phyloP scores from a whole-genome alignment of 805 yeast genomes.

The Vanderwaltozyma polyspora region DNA sequence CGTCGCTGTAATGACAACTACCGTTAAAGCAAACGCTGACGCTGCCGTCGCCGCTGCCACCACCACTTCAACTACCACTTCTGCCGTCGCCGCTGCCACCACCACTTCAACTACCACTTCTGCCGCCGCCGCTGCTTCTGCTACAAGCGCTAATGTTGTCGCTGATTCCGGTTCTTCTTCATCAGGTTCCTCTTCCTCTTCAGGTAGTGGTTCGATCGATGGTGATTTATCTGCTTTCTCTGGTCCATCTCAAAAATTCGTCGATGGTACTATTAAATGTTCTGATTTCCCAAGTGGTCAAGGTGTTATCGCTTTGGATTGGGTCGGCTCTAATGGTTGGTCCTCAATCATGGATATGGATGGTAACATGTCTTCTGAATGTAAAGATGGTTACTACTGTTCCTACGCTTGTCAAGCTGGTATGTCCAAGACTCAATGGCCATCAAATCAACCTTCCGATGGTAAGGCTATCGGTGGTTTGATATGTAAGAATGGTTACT shows the following conservation, averaged over 20 bases:
- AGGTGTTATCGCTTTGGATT: slow-evolving; percentile 53
- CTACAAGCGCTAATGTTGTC: no score
- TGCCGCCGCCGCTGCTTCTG: no score
- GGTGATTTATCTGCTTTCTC: slow-evolving; percentile 53
- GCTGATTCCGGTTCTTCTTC: slow-evolving; percentile 3
- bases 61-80: no score
- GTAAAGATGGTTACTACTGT: slow-evolving; percentile 87
- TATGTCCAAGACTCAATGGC: slow-evolving; percentile 99
- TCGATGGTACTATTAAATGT: slow-evolving; percentile 63
- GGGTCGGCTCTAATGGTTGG: slow-evolving; percentile 47
- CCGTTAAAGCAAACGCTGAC: no score
- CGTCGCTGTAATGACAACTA: no score
- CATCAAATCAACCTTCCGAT: slow-evolving; percentile 68
- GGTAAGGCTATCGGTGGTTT: slow-evolving; percentile 96
- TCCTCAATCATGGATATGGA: slow-evolving; percentile 26
- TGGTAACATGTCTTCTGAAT: slow-evolving; percentile 50
- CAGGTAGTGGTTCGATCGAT: slow-evolving; percentile 14
- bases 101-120: no score
- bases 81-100: no score
- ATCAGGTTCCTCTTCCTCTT: slow-evolving; percentile 19
- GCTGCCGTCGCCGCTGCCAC: no score
- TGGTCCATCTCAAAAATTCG: slow-evolving; percentile 47
- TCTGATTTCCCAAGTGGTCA: slow-evolving; percentile 62
- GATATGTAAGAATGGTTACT: slow-evolving; percentile 69
- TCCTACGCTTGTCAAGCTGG: slow-evolving; percentile 98